phyloP scores from a whole-genome alignment of 73 alveolate genomes.

The Stentor roeselii region DNA sequence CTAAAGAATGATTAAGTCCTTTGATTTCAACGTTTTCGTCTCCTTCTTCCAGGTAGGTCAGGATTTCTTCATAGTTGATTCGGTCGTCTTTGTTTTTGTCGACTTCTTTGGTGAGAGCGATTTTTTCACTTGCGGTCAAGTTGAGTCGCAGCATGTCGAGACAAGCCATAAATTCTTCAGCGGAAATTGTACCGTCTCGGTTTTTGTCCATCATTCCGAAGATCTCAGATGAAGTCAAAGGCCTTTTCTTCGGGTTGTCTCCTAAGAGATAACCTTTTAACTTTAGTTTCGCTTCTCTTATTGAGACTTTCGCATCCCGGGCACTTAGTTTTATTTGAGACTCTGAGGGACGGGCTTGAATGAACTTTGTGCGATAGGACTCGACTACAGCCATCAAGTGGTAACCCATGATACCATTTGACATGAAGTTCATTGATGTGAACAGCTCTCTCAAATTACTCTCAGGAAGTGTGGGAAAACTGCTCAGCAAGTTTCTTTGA shows the following conservation, averaged over 20 bases:
- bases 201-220: neutral
- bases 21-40: neutral
- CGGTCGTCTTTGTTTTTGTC: neutral
- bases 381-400: constrained; percentile 11
- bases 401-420: neutral
- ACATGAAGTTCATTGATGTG: neutral
- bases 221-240: neutral
- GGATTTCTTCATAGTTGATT: neutral
- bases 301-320: neutral
- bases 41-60: neutral
- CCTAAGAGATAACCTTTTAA: constrained; percentile 4
- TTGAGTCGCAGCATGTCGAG: neutral
- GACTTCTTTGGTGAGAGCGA: neutral
- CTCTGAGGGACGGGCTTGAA: neutral
- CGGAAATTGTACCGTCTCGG: neutral
- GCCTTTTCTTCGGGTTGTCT: neutral
- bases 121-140: neutral
- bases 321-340: neutral
- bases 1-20: neutral
- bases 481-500: too few relatives aligned
- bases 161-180: neutral
- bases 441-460: neutral
- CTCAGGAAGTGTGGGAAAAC: neutral
- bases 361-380: neutral
- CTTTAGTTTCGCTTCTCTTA: neutral